Evolutionary conservation across 331 rosid genomes (phyloP), one percentile per base, ranked within the genome.

Genomic region (Cucumis variabilis): DNA sequence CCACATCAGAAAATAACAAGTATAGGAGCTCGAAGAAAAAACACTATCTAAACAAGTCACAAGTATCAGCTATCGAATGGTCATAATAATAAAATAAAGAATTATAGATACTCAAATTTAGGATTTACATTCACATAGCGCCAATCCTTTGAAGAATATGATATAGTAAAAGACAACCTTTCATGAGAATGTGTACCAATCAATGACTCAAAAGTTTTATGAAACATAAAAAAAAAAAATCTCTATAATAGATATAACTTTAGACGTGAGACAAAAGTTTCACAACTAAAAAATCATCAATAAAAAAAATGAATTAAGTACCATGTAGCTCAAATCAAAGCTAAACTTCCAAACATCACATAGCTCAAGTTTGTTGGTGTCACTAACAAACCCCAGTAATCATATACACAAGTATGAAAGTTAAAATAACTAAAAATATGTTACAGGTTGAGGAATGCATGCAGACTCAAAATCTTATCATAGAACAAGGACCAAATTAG

Each of bases 391-490:
- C 41, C 75, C 66, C 4, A 85, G 63, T 16, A 46, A 79, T 53
- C 85, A 27, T 67, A 80, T 25, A 44, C 21, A n/a, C 9, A n/a
- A n/a, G n/a, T n/a, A n/a, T n/a, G n/a, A n/a, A n/a, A n/a, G n/a
- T n/a, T n/a, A n/a, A n/a, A n/a, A n/a, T n/a, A n/a, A n/a, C n/a
- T n/a, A n/a, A n/a, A 12, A 71, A 28, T 71, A 71, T 30, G 17
- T 71, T 71, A 15, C 48, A 70, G 4, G 46, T 16, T 28, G 48
- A 5, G 77, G 48, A 70, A 70, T 70, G n/a, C n/a, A n/a, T n/a
- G 44, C 46, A 70, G 75, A 70, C 44, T 70, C 77, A 71, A 71
- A 27, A 71, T 71, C 48, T 30, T 71, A 30, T 12, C 77, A 71
- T 33, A 28, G 23, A 70, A 70, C 76, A 69, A 70, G 46, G 76